phyloP scores from a whole-genome alignment of 306 rosid genomes.

The Cicer judaicum region DNA sequence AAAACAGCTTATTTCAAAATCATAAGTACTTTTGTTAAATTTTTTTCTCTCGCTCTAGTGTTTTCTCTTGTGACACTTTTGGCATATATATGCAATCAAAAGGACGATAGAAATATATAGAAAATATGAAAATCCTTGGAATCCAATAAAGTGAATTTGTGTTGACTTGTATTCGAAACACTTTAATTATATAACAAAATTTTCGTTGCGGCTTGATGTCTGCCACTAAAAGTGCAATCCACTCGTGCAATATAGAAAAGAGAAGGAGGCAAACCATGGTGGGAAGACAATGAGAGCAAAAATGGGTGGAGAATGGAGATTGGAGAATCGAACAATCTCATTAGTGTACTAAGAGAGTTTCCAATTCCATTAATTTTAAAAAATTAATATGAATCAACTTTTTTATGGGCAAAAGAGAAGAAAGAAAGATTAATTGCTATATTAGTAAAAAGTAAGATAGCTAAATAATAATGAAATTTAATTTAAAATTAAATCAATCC shows the following conservation, averaged over 20 bases:
- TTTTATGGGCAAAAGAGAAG: slow-evolving; percentile 26
- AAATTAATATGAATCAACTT: background rate
- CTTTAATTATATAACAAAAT: slow-evolving; percentile 35
- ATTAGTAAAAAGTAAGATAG: background rate
- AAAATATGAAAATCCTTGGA: slow-evolving; percentile 28
- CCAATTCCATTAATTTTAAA: slow-evolving; percentile 12
- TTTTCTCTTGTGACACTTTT: slow-evolving; percentile 1
- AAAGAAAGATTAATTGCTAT: background rate
- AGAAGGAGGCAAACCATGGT: slow-evolving; percentile 57
- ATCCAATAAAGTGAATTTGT: slow-evolving; percentile 48
- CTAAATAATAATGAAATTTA: background rate
- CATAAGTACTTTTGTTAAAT: background rate
- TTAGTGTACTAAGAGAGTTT: slow-evolving; percentile 31
- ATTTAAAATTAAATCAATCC: background rate
- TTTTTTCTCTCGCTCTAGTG: background rate
- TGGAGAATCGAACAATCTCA: slow-evolving; percentile 40
- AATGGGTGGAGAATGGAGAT: slow-evolving; percentile 45
- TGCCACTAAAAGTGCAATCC: slow-evolving; percentile 62
- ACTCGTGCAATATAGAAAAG: slow-evolving; percentile 49
- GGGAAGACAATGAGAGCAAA: slow-evolving; percentile 56
- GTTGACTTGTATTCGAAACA: slow-evolving; percentile 53
- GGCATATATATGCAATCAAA: slow-evolving; percentile 10
- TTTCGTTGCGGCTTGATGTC: slow-evolving; percentile 58
- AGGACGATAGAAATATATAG: slow-evolving; percentile 14
- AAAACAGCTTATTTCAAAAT: slow-evolving; percentile 31